phyloP scores from a whole-genome alignment of 805 yeast genomes.

The Candida boleticola region DNA sequence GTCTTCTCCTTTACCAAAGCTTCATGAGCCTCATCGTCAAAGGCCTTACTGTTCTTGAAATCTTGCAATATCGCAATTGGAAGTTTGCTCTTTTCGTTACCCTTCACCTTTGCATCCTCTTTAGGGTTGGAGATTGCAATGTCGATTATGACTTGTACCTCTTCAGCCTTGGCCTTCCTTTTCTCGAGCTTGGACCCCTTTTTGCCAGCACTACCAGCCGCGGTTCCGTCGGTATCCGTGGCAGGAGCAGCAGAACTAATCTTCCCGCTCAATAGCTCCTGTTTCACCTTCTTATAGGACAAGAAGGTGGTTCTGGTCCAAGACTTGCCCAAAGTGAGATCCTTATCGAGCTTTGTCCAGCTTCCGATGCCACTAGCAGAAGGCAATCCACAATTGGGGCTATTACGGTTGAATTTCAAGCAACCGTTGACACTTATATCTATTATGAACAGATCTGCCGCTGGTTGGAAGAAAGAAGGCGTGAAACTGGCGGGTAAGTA shows the following conservation, averaged over 20 bases:
- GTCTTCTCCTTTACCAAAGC: conserved; percentile 7
- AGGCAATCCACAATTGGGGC: conserved; percentile 27
- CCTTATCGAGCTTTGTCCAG: conserved; percentile 48
- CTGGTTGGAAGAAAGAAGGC: conserved; percentile 43
- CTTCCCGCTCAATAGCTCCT: conserved; percentile 4
- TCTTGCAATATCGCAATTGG: conserved; percentile 31
- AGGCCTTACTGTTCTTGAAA: conserved; percentile 22
- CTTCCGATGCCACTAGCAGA: conserved; percentile 19
- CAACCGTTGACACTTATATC: conserved; percentile 42
- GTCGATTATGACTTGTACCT: conserved; percentile 36
- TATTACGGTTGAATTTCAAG: conserved; percentile 17
- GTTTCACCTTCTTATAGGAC: conserved; percentile 24
- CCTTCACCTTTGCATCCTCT: conserved; percentile 31
- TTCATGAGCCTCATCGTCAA: conserved; percentile 26
- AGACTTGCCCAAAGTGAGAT: conserved; percentile 41
- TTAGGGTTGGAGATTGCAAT: conserved; percentile 36
- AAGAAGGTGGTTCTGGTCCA: conserved; percentile 45
- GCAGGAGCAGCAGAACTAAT: too few species aligned
- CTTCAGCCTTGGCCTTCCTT: conserved; percentile 7
- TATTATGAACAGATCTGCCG: conserved; percentile 34
- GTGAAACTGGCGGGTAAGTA: conserved; percentile 28
- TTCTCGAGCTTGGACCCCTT: too few species aligned
- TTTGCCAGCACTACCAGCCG: too few species aligned
- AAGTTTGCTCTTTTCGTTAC: conserved; percentile 29
- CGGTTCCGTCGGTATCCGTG: conserved; percentile 3